phyloP scores from a whole-genome alignment of 495 filamentous ascomycete genomes.

The Lentithecium fluviatile region DNA sequence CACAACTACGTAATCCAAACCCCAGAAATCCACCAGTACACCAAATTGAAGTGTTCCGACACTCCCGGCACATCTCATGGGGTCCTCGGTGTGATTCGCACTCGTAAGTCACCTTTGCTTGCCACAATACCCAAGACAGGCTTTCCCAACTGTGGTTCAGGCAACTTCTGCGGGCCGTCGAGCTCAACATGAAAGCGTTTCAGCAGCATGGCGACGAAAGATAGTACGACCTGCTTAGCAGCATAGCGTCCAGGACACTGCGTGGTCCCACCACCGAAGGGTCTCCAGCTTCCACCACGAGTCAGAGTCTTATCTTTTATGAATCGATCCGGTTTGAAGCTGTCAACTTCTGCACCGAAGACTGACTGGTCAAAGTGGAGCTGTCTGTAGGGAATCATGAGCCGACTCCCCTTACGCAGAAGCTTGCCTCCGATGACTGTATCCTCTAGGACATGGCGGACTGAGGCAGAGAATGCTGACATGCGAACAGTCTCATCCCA shows the following conservation, averaged over 20 bases:
- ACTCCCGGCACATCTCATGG: too few relatives aligned
- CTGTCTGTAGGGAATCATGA: conserved; percentile 21
- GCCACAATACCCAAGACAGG: too few relatives aligned
- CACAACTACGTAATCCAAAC: too few relatives aligned
- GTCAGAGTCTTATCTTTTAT: conserved; percentile 4
- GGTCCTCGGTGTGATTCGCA: too few relatives aligned
- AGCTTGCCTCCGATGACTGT: conserved; percentile 5
- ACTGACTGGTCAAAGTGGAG: conserved; percentile 1
- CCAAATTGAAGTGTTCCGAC: too few relatives aligned
- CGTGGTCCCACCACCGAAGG: conserved; percentile 12
- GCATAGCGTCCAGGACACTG: conserved; percentile 9
- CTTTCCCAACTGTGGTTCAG: background rate
- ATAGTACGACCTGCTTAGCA: background rate
- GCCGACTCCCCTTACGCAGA: conserved; percentile 4
- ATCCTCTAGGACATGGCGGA: background rate
- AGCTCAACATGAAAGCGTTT: conserved; percentile 17
- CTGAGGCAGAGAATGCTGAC: background rate
- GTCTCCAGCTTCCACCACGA: conserved; percentile 4
- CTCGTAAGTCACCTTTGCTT: too few relatives aligned
- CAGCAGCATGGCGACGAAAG: conserved; percentile 1
- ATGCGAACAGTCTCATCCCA: conserved; percentile 10
- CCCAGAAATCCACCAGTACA: too few relatives aligned
- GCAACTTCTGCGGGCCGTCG: too few relatives aligned
- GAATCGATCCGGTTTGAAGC: conserved; percentile 15
- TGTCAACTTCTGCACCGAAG: conserved; percentile 8